A percentile compares a stretch with the other conserved stretches of the same genome.
Conservation (phyloP, 768 basidiomycete species). For the Boletus fagicola region DNA sequence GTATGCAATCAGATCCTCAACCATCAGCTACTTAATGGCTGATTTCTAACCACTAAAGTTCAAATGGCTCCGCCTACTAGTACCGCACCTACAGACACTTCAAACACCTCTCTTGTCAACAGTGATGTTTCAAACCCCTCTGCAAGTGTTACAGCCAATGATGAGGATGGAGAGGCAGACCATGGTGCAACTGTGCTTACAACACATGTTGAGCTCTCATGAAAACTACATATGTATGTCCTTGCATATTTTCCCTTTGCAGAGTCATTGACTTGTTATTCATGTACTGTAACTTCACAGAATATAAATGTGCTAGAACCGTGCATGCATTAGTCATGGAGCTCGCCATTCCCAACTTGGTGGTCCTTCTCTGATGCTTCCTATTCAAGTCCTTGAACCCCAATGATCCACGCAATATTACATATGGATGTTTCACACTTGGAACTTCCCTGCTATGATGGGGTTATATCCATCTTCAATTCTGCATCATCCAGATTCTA, state of each 20-base stretch:
- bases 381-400: slow-evolving; percentile 6
- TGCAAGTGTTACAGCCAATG: neutral
- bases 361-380: slow-evolving; percentile 1
- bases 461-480: slow-evolving; percentile 17
- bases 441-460: neutral
- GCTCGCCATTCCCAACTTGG: slow-evolving; percentile 1
- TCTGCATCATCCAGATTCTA: slow-evolving; percentile 26
- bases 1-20: neutral
- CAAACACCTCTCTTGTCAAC: no score
- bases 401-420: slow-evolving; percentile 5
- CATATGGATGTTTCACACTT: neutral
- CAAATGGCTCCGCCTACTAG: neutral
- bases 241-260: no score
- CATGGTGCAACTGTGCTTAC: neutral
- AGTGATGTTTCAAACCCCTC: neutral
- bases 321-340: neutral
- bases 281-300: neutral
- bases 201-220: neutral
- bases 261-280: no score
- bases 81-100: no score
- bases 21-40: neutral
- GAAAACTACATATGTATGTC: neutral
- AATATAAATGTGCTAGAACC: slow-evolving; percentile 2
- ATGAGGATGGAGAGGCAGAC: neutral
- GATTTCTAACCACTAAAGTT: neutral